Evolutionary conservation across 345 rosid species (phyloP), one percentile per base, ranked within the genome.

Genomic region (Eucalyptus virginea): DNA sequence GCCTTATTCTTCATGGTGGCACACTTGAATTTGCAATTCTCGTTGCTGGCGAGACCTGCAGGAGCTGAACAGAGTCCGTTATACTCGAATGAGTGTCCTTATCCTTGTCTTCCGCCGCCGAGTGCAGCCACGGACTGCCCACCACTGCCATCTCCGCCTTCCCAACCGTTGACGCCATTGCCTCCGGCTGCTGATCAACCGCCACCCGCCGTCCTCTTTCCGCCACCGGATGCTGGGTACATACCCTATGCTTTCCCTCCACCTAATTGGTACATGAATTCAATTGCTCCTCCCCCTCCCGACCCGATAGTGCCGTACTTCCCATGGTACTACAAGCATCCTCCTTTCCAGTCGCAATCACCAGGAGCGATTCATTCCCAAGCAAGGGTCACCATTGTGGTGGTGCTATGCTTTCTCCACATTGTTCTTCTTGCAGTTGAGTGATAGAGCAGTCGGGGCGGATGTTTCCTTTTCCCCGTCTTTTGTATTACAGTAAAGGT

Each of bases 251-350:
- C 45, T 72, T 83, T 88, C 47, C 90, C 89, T 9, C 91, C 92
- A 4, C 90, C 92, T 2, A 86, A 88, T 14, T 88, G 42, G 24
- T 28, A 30, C 19, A 77, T 21, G 81, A 15, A 49, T 58, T 34
- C 54, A 52, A 45, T 69, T 17, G 89, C 91, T 7, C 95, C 96
- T 47, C 96, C 96, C 26, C 96, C 95, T 50, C 96, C 96, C 8
- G 91, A 94, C 87, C 96, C 95, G 48, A 92, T 93, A 86, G 50
- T 91, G 88, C 94, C 94, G 24, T 92, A 92, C 67, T 94, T 92
- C 52, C 96, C 95, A 49, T 94, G 95, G 95, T 94, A 93, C 87
- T 94, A 93, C 93, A 91, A 86, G 92, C 77, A 91, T 51, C 96
- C 96, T 77, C 94, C 92, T 4, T 94, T 93, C 9, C 91, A 90